Evolutionary conservation across 139 green algal genomes (phyloP).

Genomic region (Microglena sp.): DNA sequence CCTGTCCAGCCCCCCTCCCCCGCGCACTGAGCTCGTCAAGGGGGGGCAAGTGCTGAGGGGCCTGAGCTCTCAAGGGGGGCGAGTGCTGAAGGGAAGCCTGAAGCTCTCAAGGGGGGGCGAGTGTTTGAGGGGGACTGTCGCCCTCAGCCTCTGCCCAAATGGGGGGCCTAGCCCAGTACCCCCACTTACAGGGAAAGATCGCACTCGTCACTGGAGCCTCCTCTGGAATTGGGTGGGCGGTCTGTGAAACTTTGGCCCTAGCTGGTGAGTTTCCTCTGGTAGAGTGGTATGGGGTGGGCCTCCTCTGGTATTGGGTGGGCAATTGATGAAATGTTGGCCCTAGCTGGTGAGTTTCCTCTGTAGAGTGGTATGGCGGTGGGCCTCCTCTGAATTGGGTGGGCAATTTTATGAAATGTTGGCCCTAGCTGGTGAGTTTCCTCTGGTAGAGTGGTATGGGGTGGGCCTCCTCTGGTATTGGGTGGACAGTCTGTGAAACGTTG

Average conservation of each 20-base stretch:
- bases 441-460: background rate
- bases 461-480: background rate
- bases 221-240: conserved; percentile 61
- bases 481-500: background rate
- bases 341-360: conserved; percentile 17
- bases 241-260: conserved; percentile 42
- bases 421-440: background rate
- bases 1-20: background rate
- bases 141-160: no score
- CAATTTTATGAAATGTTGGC: background rate
- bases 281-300: background rate
- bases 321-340: conserved; percentile 33
- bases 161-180: background rate
- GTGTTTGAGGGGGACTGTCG: no score
- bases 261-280: conserved; percentile 18
- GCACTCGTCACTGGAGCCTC: conserved; percentile 70
- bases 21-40: background rate
- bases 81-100: background rate
- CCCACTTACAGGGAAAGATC: conserved; percentile 47
- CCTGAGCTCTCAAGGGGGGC: background rate
- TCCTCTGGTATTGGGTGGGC: background rate
- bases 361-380: background rate
- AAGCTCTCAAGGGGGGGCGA: no score
- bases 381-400: background rate
- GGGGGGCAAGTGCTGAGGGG: background rate